A percentile compares a stretch with the other conserved stretches of the same genome.
Conservation (phyloP, 345 rosid species). For the Eucalyptus microcorys region DNA sequence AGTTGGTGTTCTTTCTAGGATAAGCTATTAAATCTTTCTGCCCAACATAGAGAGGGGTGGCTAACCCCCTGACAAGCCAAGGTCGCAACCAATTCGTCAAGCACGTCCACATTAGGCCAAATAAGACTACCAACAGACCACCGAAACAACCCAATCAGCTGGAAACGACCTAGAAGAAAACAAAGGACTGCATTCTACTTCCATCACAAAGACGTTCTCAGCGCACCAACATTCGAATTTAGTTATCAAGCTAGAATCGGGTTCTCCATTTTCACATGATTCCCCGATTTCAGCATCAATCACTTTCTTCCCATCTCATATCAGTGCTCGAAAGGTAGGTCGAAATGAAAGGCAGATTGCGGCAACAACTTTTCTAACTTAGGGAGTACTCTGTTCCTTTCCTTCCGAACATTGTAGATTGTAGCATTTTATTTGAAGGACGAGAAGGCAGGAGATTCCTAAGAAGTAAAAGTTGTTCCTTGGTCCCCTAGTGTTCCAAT, state of each 20-base stretch:
- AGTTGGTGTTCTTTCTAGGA: neutral
- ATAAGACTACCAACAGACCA: neutral
- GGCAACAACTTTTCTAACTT: neutral
- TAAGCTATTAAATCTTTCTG: neutral
- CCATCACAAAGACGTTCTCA: neutral
- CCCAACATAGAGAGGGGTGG: neutral
- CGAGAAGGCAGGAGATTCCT: neutral
- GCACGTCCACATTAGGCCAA: neutral
- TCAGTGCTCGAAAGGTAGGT: neutral
- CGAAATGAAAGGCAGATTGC: neutral
- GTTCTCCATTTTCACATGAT: neutral
- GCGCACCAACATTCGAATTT: neutral
- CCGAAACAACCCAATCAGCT: neutral
- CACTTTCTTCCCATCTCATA: neutral
- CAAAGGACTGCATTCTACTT: neutral
- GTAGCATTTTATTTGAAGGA: neutral
- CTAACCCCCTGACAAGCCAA: neutral
- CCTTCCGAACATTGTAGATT: neutral
- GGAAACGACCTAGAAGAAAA: neutral
- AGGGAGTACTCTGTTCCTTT: neutral
- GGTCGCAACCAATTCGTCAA: neutral
- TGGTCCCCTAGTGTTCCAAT: neutral
- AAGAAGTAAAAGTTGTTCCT: neutral
- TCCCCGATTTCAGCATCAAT: neutral
- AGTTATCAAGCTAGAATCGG: neutral